Evolutionary conservation across 768 basidiomycete genomes (phyloP), one percentile per base, ranked within the genome.

Genomic region (Kwoniella mangroviensis): DNA sequence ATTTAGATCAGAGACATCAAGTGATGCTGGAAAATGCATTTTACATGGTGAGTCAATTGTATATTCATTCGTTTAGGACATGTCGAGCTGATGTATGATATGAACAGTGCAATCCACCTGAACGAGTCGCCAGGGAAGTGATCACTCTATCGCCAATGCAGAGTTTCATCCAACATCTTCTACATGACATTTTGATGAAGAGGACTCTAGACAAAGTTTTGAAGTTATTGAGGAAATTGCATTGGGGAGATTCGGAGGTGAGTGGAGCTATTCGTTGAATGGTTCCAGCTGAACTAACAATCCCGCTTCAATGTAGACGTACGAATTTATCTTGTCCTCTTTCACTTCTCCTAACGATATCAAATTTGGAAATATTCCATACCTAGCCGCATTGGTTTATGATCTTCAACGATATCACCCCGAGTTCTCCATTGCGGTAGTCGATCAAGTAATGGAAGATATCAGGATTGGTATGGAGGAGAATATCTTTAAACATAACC

Each of bases 271-370:
- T 34, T 24, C 12, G 24, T 15, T n/a, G n/a, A 34, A 34, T 7
- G 3, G 34, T 34, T n/a, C 22, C 15, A 28, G 56, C 56, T 58
- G 58, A 60, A 42, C 1, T 43, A 15, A 34, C 42, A n/a, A 28
- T 58, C 13, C 5, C 9, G 17, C 22, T 13, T 70, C 83, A 24
- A 79, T 42, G 2, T 54, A 86, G 84, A 85, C 91, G 40, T 87
- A 87, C 49, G 86, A 86, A 28, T 88, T 87, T 24, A 86, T 98
- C 7, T 89, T 91, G 84, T 92, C 92, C 79, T 88, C 92, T 51
- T 99, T 99, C 85, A 92, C 92, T n/a, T 96, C 97, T 78, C 92
- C 96, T 2, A 97, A 96, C 94, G 98, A 98, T 82, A 88, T 98
- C 84, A 96, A 94, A 78, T 98, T 91, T 79, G 87, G 90, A 69